Evolutionary conservation across 768 basidiomycete species (phyloP), one percentile per base, ranked within the genome.

Genomic region (Agaricus sinodeliciosus): DNA sequence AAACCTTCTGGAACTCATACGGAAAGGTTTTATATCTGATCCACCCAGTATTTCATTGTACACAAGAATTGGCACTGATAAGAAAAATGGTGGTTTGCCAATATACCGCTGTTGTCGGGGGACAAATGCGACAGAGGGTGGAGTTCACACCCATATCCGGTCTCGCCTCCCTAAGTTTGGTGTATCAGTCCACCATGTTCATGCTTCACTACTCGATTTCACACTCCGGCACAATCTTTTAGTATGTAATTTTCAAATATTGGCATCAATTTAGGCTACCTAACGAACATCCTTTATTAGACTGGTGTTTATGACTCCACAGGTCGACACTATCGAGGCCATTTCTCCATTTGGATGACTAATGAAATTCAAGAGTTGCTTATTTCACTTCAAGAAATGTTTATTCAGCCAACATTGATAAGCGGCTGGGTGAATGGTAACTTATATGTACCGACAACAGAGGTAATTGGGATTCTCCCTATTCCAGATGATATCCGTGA

Each of bases 271-370:
- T 31, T 31, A 3, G 1, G 22, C 22, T 31, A 11, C 1, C 1
- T 31, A 31, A 31, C 11, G 28, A 1, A 9, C 9, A 39, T 39
- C 15, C 3, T 9, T 39, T 12, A 13, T 39, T 16, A 39, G 49
- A 39, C 41, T 51, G 49, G 49, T 28, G 28, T 22, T 19, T 42
- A 22, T 22, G 45, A 52, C 36, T 28, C 26, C 3, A 52, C 51
- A 11, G 51, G 51, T 15, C 27, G 35, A 22, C 27, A n/a, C 16
- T 52, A 52, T 19, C 42, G 43, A 3, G 43, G 51, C 41, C 51
- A 52, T 35, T 52, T 26, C 36, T 15, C 11, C 11, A 39, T 52
- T 2, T 45, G 42, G 42, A 15, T 52, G 3, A 52, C 42, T 1
- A 52, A 52, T n/a, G 27, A 22, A 9, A n/a, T 44, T 4, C 43